phyloP scores from a whole-genome alignment of 345 rosid species.

The Eutrema japonicum region DNA sequence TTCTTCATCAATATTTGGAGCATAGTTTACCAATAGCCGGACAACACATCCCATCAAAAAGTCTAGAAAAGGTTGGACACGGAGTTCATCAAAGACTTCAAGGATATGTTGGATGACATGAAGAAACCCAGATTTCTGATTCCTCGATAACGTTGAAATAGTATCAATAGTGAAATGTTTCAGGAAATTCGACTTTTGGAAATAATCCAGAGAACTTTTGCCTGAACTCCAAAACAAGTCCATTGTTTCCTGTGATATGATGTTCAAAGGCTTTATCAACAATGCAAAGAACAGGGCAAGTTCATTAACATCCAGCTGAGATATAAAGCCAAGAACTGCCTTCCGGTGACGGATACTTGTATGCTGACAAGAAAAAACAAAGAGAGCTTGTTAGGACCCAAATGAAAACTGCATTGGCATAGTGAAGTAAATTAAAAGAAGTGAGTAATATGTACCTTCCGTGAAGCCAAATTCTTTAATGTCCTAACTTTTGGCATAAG shows the following conservation, averaged over 20 bases:
- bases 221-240: slow-evolving; percentile 52
- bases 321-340: slow-evolving; percentile 81
- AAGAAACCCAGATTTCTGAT: slow-evolving; percentile 77
- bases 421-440: slow-evolving; percentile 17
- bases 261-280: slow-evolving; percentile 76
- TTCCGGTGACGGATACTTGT: slow-evolving; percentile 74
- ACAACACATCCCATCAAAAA: slow-evolving; percentile 87
- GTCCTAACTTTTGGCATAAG: slow-evolving; percentile 89
- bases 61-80: slow-evolving; percentile 70
- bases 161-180: slow-evolving; percentile 64
- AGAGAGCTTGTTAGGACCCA: slow-evolving; percentile 27
- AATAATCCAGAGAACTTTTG: slow-evolving; percentile 49
- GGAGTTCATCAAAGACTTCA: slow-evolving; percentile 76
- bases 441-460: slow-evolving; percentile 62
- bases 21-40: slow-evolving; percentile 63
- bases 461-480: slow-evolving; percentile 74
- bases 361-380: slow-evolving; percentile 55
- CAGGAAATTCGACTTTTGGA: slow-evolving; percentile 54
- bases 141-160: slow-evolving; percentile 62
- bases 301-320: slow-evolving; percentile 73
- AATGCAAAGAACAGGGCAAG: slow-evolving; percentile 76
- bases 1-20: slow-evolving; percentile 50
- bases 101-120: slow-evolving; percentile 83
- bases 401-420: slow-evolving; percentile 11
- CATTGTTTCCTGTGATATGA: slow-evolving; percentile 57